Percentiles rank a stretch among this genome's conserved stretches.
phyloP scores from a whole-genome alignment of 2,329 filamentous ascomycete genomes.

The Scortechinia acanthostroma region DNA sequence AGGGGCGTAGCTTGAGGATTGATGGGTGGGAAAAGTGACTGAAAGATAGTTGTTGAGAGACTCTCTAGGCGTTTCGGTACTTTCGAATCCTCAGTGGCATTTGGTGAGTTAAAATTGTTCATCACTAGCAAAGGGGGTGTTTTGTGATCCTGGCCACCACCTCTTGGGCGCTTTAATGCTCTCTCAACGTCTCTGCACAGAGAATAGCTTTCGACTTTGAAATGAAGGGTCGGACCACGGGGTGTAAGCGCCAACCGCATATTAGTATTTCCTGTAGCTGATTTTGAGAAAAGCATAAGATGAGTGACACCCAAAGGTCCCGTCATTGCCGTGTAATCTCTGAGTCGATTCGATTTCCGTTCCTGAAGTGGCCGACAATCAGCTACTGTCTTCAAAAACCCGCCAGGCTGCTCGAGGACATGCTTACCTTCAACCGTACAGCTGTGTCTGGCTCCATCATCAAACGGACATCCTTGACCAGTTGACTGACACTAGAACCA shows the following conservation, averaged over 20 bases:
- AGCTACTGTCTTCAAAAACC: too few relatives aligned
- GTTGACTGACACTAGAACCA: background rate
- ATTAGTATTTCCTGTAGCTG: background rate
- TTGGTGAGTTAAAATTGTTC: background rate
- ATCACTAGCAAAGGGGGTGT: background rate
- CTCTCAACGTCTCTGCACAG: background rate
- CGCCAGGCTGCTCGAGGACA: too few relatives aligned
- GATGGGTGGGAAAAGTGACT: background rate
- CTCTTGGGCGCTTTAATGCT: background rate
- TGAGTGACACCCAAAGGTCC: background rate
- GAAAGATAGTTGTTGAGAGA: background rate
- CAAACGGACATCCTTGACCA: constrained; percentile 1
- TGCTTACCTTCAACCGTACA: constrained; percentile 2
- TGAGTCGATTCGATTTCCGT: background rate
- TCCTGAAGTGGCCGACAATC: constrained; percentile 2
- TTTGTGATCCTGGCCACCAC: constrained; percentile 2
- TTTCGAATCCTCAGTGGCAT: constrained; percentile 1
- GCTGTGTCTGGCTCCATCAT: constrained; percentile 1
- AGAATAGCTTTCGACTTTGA: constrained; percentile 1
- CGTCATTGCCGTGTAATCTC: background rate
- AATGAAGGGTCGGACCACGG: constrained; percentile 1
- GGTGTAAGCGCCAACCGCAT: background rate
- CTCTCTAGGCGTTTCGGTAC: background rate
- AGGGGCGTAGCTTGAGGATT: constrained; percentile 1
- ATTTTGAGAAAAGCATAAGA: constrained; percentile 1